phyloP scores from a whole-genome alignment of 306 rosid genomes.

The Prunus armeniaca region DNA sequence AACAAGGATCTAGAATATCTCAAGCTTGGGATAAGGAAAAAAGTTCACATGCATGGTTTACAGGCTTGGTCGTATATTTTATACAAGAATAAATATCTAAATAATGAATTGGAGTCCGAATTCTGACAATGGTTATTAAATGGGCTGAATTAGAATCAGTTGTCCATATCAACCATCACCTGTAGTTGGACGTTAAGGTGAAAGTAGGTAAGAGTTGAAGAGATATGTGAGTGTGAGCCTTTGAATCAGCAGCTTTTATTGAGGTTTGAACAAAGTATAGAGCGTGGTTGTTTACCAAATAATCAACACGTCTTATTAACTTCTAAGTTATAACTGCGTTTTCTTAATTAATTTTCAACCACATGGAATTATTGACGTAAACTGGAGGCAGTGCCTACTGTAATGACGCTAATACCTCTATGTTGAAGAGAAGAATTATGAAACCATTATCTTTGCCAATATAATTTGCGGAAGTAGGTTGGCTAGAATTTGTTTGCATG shows the following conservation, averaged over 20 bases:
- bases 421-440: background rate
- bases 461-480: conserved; percentile 27
- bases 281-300: conserved; percentile 6
- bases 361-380: background rate
- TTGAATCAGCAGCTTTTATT: background rate
- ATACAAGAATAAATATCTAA: background rate
- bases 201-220: background rate
- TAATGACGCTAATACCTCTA: background rate
- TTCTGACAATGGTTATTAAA: background rate
- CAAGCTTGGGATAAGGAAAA: background rate
- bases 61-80: background rate
- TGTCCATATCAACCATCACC: background rate
- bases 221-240: background rate
- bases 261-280: background rate
- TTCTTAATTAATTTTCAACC: background rate
- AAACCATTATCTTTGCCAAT: background rate
- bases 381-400: background rate
- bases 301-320: background rate
- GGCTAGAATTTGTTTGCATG: conserved; percentile 28
- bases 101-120: background rate
- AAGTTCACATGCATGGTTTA: background rate
- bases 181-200: background rate
- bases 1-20: too few relatives aligned
- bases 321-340: background rate
- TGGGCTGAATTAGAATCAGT: background rate